Conservation (phyloP, 768 basidiomycete species). For the Lactarius akahatsu region DNA sequence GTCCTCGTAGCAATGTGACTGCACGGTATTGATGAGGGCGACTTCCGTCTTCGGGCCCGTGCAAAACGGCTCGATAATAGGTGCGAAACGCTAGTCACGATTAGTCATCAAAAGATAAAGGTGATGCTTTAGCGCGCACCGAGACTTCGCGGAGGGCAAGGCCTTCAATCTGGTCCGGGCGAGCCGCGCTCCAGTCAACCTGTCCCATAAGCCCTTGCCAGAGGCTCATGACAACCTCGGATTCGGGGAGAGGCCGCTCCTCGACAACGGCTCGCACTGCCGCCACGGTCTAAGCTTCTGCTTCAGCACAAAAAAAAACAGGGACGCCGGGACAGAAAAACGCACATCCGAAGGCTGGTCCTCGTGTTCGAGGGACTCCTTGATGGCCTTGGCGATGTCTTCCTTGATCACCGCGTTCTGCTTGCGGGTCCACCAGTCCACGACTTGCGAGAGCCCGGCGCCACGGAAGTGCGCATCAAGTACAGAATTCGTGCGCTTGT, state of each 20-base stretch:
- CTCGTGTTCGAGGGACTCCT: constrained; percentile 66
- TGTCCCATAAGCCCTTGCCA: constrained; percentile 90
- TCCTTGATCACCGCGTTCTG: constrained; percentile 84
- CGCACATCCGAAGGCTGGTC: constrained; percentile 69
- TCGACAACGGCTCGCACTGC: constrained; percentile 71
- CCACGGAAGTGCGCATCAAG: constrained; percentile 88
- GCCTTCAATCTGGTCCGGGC: constrained; percentile 89
- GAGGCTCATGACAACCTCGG: constrained; percentile 82
- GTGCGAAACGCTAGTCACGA: constrained; percentile 64
- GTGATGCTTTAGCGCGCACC: constrained; percentile 41
- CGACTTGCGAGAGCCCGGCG: constrained; percentile 71
- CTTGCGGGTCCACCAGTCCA: constrained; percentile 94
- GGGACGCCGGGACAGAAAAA: constrained; percentile 9
- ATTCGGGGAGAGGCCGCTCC: constrained; percentile 79
- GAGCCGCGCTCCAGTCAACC: constrained; percentile 78
- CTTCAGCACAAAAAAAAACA: background rate
- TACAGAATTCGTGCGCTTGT: constrained; percentile 68
- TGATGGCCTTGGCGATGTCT: constrained; percentile 63
- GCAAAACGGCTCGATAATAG: constrained; percentile 89
- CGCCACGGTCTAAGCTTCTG: constrained; percentile 62
- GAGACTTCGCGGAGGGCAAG: constrained; percentile 86
- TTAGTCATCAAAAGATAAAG: background rate
- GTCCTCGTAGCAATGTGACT: constrained; percentile 96
- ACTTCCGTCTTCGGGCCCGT: constrained; percentile 87
- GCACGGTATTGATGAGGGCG: constrained; percentile 90